phyloP scores from a whole-genome alignment of 139 green algal species.

The Tetradesmus obliquus region DNA sequence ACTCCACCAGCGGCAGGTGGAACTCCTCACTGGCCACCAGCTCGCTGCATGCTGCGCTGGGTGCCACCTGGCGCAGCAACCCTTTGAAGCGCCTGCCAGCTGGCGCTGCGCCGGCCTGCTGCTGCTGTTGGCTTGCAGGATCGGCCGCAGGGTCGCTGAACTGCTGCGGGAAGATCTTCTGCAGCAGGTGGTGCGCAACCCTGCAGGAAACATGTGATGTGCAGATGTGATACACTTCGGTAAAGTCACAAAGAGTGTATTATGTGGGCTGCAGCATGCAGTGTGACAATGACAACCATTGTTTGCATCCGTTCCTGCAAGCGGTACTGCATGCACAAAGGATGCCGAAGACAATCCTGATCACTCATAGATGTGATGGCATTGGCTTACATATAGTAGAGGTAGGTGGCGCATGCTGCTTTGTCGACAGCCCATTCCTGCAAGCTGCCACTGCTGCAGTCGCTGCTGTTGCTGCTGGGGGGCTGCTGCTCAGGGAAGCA shows the following conservation, averaged over 20 bases:
- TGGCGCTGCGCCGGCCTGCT: background rate
- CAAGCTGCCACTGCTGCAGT: background rate
- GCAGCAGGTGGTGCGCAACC: constrained; percentile 15
- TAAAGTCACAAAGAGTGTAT: background rate
- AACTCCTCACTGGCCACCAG: constrained; percentile 20
- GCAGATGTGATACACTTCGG: too few species aligned
- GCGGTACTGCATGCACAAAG: background rate
- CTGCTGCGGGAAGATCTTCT: constrained; percentile 3
- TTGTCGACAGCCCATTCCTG: constrained; percentile 3
- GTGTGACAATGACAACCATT: background rate
- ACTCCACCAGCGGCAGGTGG: constrained; percentile 31
- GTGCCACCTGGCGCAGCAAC: background rate
- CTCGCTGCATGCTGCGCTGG: constrained; percentile 10
- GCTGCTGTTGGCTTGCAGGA: background rate
- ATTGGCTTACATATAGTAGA: constrained; percentile 17
- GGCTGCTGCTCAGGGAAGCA: background rate
- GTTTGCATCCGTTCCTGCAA: background rate
- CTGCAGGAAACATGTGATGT: background rate
- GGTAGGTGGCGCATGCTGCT: background rate
- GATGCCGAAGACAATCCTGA: background rate
- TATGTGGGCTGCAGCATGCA: background rate
- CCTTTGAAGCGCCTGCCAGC: constrained; percentile 32
- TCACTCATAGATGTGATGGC: too few species aligned
- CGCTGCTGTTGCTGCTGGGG: constrained; percentile 1
- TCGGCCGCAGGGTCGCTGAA: background rate